Evolutionary conservation across 768 basidiomycete species (phyloP).

Genomic region (Serendipita sp.): DNA sequence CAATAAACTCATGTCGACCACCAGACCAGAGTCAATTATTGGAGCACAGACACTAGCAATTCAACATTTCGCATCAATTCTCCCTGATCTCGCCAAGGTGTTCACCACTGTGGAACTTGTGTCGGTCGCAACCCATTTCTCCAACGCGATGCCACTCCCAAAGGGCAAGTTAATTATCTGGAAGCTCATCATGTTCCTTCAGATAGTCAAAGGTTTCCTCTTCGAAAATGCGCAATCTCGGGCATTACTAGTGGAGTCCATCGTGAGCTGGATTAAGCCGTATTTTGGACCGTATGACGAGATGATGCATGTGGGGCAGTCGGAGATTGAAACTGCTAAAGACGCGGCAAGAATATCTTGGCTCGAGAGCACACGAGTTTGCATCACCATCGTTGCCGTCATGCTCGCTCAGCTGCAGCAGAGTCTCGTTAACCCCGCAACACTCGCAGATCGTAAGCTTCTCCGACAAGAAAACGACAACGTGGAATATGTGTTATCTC

Average conservation of each 20-base stretch:
- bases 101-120: constrained; percentile 74
- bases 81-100: constrained; percentile 74
- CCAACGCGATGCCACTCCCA: constrained; percentile 52
- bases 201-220: constrained; percentile 75
- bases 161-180: constrained; percentile 85
- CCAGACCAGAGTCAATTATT: constrained; percentile 70
- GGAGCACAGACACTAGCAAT: constrained; percentile 91
- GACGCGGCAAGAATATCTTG: constrained; percentile 72
- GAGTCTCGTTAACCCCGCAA: constrained; percentile 50
- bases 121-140: constrained; percentile 68
- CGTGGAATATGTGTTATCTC: constrained; percentile 65
- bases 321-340: constrained; percentile 47
- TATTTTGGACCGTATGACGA: constrained; percentile 89
- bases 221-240: constrained; percentile 75
- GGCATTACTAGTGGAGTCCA: constrained; percentile 64
- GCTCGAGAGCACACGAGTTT: constrained; percentile 83
- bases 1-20: constrained; percentile 75
- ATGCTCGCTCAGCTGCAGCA: constrained; percentile 85
- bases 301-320: constrained; percentile 38
- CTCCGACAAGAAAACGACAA: constrained; percentile 80
- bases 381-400: constrained; percentile 73
- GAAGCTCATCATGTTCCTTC: constrained; percentile 88
- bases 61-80: constrained; percentile 82
- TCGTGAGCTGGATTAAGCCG: constrained; percentile 89
- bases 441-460: constrained; percentile 42